Conservation (phyloP, 108 stramenopile genomes). For the Nitzschia inconspicua region DNA sequence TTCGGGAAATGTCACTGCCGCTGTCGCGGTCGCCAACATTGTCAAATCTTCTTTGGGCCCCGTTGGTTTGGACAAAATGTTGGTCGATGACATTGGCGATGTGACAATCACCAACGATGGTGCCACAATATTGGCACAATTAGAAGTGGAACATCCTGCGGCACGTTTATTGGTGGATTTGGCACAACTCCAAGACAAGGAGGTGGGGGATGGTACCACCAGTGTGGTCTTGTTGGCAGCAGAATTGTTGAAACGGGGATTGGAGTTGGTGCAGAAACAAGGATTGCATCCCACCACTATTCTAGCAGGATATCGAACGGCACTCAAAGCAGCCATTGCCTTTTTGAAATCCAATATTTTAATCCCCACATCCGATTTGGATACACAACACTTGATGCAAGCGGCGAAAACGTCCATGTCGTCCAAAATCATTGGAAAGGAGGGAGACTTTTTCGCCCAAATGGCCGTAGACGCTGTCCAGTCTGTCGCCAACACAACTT, state of each 20-base stretch:
- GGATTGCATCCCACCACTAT: constrained; percentile 98
- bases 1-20: constrained; percentile 94
- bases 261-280: constrained; percentile 89
- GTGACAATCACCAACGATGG: constrained; percentile 99
- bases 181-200: constrained; percentile 97
- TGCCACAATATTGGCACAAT: constrained; percentile 96
- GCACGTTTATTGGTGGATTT: constrained; percentile 98
- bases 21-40: constrained; percentile 99
- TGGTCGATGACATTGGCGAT: constrained; percentile 98
- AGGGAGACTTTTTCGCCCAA: constrained; percentile 91
- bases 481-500: constrained; percentile 54
- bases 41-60: constrained; percentile 98
- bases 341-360: constrained; percentile 93
- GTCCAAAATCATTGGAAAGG: constrained; percentile 96
- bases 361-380: constrained; percentile 76
- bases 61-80: constrained; percentile 99
- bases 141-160: constrained; percentile 99
- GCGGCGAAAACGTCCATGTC: constrained; percentile 97
- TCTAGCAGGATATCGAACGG: constrained; percentile 93
- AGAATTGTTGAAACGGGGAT: constrained; percentile 93
- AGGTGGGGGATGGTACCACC: constrained; percentile 99
- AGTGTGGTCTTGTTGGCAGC: constrained; percentile 96
- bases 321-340: constrained; percentile 94
- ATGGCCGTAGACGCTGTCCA: constrained; percentile 96
- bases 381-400: constrained; percentile 87